Conservation (phyloP, 441 rosid species). For the Erodium texanum region DNA sequence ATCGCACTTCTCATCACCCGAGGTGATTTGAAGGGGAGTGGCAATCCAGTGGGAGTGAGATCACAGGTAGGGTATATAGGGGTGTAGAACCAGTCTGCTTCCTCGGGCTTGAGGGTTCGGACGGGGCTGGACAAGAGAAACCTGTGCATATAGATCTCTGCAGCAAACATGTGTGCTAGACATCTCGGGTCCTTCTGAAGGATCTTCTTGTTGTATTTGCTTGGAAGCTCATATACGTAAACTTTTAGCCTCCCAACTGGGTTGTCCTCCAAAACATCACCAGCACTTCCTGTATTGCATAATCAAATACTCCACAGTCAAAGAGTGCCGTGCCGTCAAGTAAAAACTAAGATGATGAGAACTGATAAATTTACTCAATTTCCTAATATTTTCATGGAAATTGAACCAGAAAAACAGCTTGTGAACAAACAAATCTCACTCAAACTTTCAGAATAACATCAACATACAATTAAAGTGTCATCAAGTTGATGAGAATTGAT, state of each 20-base stretch:
- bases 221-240: constrained; percentile 66
- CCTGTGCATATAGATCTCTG: constrained; percentile 67
- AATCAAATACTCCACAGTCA: background rate
- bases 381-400: background rate
- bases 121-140: constrained; percentile 67
- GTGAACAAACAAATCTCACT: no score
- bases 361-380: background rate
- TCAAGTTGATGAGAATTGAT: background rate
- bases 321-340: no score
- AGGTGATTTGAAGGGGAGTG: constrained; percentile 65
- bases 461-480: no score
- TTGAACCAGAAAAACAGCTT: background rate
- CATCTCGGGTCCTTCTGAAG: constrained; percentile 63
- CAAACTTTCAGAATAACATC: no score
- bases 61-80: constrained; percentile 72
- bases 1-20: constrained; percentile 77
- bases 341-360: background rate
- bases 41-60: constrained; percentile 64
- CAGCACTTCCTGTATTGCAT: constrained; percentile 52
- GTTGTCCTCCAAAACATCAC: constrained; percentile 70
- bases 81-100: constrained; percentile 75
- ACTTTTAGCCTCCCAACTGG: constrained; percentile 71
- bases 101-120: constrained; percentile 66
- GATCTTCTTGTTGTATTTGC: constrained; percentile 70
- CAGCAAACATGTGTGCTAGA: constrained; percentile 68